Evolutionary conservation across 2,329 filamentous ascomycete species (phyloP).

Genomic region (Rutstroemia sp.): DNA sequence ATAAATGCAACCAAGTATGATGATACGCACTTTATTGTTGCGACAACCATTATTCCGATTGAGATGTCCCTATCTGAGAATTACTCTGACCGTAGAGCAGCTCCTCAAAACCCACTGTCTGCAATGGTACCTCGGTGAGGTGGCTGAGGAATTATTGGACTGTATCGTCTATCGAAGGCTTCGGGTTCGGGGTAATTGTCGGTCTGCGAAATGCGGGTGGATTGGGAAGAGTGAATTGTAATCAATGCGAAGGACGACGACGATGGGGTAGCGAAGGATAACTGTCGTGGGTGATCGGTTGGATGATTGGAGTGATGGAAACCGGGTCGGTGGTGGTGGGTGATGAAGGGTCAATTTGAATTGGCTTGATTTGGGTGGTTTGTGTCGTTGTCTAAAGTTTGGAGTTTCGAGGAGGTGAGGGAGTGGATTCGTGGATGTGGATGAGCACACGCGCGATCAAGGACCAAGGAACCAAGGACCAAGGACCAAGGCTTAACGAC

Average conservation of each 20-base stretch:
- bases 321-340: neutral
- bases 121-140: too few species aligned
- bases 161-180: neutral
- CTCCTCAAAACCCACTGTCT: neutral
- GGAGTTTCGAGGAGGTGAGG: too few species aligned
- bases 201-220: too few species aligned
- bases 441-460: too few species aligned
- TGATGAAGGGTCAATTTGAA: slow-evolving; percentile 1
- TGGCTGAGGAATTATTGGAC: too few species aligned
- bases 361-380: neutral
- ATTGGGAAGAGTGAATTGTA: neutral
- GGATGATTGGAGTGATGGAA: neutral
- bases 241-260: neutral
- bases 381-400: too few species aligned
- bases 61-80: too few species aligned
- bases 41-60: slow-evolving; percentile 39
- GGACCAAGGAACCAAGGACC: too few species aligned
- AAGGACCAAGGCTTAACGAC: too few species aligned
- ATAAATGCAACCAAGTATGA: neutral
- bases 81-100: too few species aligned
- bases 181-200: too few species aligned
- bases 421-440: too few species aligned
- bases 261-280: slow-evolving; percentile 1
- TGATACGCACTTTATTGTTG: slow-evolving; percentile 52
- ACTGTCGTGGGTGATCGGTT: neutral